Conservation (phyloP, 768 basidiomycete genomes). For the Nevesoporus exiguus region DNA sequence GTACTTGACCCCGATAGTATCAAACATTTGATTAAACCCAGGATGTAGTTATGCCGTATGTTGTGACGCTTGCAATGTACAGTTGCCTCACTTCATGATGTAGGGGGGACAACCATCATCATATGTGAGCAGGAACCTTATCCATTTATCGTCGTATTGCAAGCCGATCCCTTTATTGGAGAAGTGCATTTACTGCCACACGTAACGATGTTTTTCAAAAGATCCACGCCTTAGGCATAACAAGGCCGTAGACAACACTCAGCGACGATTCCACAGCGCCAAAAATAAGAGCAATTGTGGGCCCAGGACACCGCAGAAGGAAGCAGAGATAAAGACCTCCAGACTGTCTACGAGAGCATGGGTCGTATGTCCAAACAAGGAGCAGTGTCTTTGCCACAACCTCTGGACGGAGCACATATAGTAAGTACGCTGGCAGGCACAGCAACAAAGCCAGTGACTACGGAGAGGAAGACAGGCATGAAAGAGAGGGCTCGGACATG, state of each 20-base stretch:
- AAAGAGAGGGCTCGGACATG: neutral
- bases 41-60: conserved; percentile 17
- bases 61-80: neutral
- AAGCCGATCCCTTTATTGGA: too few relatives aligned
- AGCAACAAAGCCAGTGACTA: neutral
- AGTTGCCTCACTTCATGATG: neutral
- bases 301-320: neutral
- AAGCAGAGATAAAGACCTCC: neutral
- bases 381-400: neutral
- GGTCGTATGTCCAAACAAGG: neutral
- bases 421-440: neutral
- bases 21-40: conserved; percentile 48
- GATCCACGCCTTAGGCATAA: neutral
- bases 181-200: too few relatives aligned
- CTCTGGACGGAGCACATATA: neutral
- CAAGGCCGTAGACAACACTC: neutral
- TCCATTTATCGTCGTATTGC: neutral
- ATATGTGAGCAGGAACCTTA: neutral
- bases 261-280: neutral
- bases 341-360: neutral
- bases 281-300: neutral
- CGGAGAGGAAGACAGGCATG: neutral
- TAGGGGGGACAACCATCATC: neutral
- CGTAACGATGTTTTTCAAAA: neutral
- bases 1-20: conserved; percentile 60